Evolutionary conservation across 1,139 yeast species (phyloP).

Genomic region (Geotrichum cucujoidarum): DNA sequence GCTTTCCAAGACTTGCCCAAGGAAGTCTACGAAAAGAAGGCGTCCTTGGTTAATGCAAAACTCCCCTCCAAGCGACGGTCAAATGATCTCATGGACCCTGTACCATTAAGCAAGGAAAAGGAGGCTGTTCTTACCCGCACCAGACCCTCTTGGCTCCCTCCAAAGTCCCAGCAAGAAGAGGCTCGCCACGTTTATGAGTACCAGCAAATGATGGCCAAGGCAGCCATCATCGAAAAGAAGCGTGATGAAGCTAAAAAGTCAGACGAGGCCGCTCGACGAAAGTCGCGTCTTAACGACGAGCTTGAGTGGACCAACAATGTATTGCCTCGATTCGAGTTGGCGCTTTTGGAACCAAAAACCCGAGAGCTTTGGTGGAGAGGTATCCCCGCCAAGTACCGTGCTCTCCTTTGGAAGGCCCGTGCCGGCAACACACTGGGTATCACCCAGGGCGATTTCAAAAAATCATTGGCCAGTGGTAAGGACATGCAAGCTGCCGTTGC

Average conservation of each 20-base stretch:
- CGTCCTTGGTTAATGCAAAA: slow-evolving; percentile 1
- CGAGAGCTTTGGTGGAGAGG: slow-evolving; percentile 69
- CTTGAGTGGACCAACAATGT: slow-evolving; percentile 46
- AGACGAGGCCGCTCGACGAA: slow-evolving; percentile 32
- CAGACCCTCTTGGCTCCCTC: slow-evolving; percentile 64
- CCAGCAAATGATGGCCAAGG: slow-evolving; percentile 47
- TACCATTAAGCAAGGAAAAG: slow-evolving; percentile 29
- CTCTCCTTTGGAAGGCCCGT: slow-evolving; percentile 49
- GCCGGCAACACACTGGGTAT: slow-evolving; percentile 40
- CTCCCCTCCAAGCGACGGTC: slow-evolving; percentile 17
- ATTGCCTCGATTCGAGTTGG: slow-evolving; percentile 35
- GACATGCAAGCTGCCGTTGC: slow-evolving; percentile 20
- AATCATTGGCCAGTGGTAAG: slow-evolving; percentile 27
- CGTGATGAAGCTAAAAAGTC: slow-evolving; percentile 29
- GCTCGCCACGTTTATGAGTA: slow-evolving; percentile 53
- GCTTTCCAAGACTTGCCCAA: slow-evolving; percentile 34
- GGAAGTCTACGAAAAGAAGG: background rate
- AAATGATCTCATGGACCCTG: slow-evolving; percentile 19
- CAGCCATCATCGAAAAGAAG: slow-evolving; percentile 33
- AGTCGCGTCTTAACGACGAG: slow-evolving; percentile 30
- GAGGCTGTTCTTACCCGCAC: slow-evolving; percentile 43
- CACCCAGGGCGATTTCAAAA: slow-evolving; percentile 23
- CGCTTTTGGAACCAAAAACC: slow-evolving; percentile 39
- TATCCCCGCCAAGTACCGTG: slow-evolving; percentile 47
- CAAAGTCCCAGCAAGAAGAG: slow-evolving; percentile 54